These are phyloP conservation scores for Zostera marina DNA, from an alignment of 116 monocot genomes.

Conservation along the genomic window DNA sequence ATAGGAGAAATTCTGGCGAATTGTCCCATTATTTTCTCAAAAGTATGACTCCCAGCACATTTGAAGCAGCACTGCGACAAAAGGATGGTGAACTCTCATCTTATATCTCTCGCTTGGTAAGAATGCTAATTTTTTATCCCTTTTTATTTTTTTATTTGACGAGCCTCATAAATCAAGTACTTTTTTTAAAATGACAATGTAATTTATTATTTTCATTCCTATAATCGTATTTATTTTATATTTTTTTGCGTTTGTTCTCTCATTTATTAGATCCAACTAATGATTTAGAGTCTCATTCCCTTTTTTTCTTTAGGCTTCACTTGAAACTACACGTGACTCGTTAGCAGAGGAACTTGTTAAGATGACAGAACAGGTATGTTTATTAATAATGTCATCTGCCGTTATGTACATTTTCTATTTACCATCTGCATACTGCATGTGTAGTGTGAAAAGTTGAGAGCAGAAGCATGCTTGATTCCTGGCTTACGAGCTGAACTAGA, in stretches of 20 bases:
- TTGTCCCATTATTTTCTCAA: constrained; percentile 69
- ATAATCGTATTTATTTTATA: not conserved
- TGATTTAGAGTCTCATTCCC: not conserved
- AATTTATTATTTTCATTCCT: not conserved
- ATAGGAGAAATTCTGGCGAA: constrained; percentile 60
- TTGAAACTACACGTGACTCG: constrained; percentile 85
- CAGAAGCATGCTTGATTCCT: constrained; percentile 65
- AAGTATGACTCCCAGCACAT: constrained; percentile 92
- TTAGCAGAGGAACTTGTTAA: constrained; percentile 94
- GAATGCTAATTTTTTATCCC: constrained; percentile 1
- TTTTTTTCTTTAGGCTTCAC: constrained; percentile 31
- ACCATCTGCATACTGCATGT: not conserved
- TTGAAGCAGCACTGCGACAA: constrained; percentile 86
- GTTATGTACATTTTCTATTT: not conserved
- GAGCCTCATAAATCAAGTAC: too few species aligned
- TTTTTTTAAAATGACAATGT: too few species aligned
- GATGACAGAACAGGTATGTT: constrained; percentile 77
- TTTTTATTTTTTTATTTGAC: too few species aligned
- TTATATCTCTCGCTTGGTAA: constrained; percentile 88
- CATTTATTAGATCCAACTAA: not conserved
- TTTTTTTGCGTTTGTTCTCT: not conserved
- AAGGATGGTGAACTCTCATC: constrained; percentile 93
- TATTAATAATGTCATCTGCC: not conserved
- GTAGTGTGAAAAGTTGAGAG: constrained; percentile 75
- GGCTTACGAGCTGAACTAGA: constrained; percentile 77